Evolutionary conservation across 2,329 filamentous ascomycete species (phyloP), one percentile per base, ranked within the genome.

Genomic region (Ophiostoma sp.): DNA sequence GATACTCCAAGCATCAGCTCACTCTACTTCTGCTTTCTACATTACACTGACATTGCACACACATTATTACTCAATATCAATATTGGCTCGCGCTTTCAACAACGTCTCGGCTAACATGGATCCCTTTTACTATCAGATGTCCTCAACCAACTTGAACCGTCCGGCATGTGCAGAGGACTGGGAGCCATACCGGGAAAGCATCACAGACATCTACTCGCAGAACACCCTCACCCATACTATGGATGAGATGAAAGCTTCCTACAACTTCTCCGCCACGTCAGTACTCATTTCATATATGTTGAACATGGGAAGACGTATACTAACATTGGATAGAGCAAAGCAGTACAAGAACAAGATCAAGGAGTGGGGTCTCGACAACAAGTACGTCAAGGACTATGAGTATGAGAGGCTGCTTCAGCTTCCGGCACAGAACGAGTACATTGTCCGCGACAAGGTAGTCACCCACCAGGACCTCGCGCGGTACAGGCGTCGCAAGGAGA

Each of bases 221-320:
- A 76, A 78, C 71, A 79, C 76, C 70, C 73, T 79, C 18, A 77
- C 77, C 42, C 75, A 78, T 11, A 77, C 77, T 44, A 78, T 78
- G 74, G 74, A 74, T n/a, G 75, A 78, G 49, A 77, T 77, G 76
- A 70, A 76, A 52, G 62, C 49, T 12, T 68, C 68, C 0, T 73
- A 76, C 65, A 67, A 58, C 60, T 77, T 77, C 72, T 75, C 74
- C 38, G 76, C 75, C 11, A 77, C 76, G 76, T 77, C 66, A 27
- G 12, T 18, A 16, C n/a, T 18, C 2, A n/a, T 55, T 12, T 11
- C 7, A 7, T 27, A 55, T 27, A 4, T 11, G 3, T 8, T 27
- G 14, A 27, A 27, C n/a, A 8, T 27, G 12, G 7, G 12, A 3
- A n/a, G 2, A 14, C 27, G 3, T 5, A 11, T 44, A 8, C 64